phyloP scores from a whole-genome alignment of 257 asterid species.

The Datura wrightii region DNA sequence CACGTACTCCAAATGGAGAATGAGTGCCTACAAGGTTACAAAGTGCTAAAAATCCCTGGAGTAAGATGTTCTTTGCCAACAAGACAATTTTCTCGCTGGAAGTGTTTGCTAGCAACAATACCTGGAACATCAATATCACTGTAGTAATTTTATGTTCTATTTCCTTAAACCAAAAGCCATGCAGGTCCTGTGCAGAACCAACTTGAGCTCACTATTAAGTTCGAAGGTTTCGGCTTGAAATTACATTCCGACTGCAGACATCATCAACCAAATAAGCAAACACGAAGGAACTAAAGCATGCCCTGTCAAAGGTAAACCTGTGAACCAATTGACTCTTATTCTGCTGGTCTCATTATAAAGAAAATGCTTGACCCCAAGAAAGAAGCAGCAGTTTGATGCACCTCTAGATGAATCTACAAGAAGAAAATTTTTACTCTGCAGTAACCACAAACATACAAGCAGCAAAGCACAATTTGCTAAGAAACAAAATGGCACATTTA shows the following conservation, averaged over 20 bases:
- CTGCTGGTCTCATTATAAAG: neutral
- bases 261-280: neutral
- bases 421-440: neutral
- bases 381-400: neutral
- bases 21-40: neutral
- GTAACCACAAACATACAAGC: neutral
- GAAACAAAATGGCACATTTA: constrained; percentile 6
- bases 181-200: neutral
- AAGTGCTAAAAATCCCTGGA: neutral
- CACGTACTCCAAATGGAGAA: neutral
- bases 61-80: neutral
- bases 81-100: neutral
- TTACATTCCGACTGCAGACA: neutral
- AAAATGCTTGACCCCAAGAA: neutral
- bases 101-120: neutral
- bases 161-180: neutral
- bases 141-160: neutral
- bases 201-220: neutral
- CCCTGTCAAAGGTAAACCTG: neutral
- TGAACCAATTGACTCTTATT: neutral
- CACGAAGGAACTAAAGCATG: neutral
- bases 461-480: constrained; percentile 15
- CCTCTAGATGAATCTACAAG: neutral
- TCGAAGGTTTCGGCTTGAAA: neutral
- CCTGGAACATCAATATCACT: neutral